Evolutionary conservation across 306 rosid genomes (phyloP), one percentile per base, ranked within the genome.

Genomic region (Boehmeria nivea): DNA sequence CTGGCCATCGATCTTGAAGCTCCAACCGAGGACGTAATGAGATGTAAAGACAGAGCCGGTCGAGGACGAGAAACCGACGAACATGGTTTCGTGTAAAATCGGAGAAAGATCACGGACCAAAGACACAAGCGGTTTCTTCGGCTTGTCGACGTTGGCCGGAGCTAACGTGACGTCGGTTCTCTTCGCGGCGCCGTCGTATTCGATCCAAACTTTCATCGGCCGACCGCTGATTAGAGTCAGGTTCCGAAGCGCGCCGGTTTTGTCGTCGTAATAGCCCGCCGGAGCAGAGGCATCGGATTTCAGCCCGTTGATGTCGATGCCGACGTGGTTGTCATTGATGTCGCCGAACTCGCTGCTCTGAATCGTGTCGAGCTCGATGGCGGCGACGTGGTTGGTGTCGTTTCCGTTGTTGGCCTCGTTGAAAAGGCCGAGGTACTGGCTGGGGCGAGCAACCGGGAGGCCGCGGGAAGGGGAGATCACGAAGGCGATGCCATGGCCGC

Each of bases 31-130:
- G 48, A 83, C 37, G 61, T 78, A 83, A 72, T 81, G 88, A 27
- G 63, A 64, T 17, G 79, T 67, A 12, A 25, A 17, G n/a, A 83
- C 15, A 16, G 77, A 62, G 4, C 95, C 91, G 1, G 83, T 81
- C n/a, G 91, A 61, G 8, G 95, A 64, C 11, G 91, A 83, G 66
- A 87, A 87, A 4, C 95, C 91, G 24, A 83, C 76, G 72, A 63
- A 87, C 85, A 79, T 69, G 42, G 25, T 22, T 13, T 44, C 62
- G 2, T 63, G 26, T 1, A 83, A 21, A 40, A 75, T 36, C 5
- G 80, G 36, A 6, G 90, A 83, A 17, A 86, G 76, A 60, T 86
- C 90, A 10, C 22, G 51, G 7, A 6, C 42, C 51, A 66, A 48
- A 36, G 83, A 63, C 60, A 86, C 43, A 38, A 86, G 78, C 3